phyloP scores from a whole-genome alignment of 2,329 filamentous ascomycete species.

The Penicillium sp. region DNA sequence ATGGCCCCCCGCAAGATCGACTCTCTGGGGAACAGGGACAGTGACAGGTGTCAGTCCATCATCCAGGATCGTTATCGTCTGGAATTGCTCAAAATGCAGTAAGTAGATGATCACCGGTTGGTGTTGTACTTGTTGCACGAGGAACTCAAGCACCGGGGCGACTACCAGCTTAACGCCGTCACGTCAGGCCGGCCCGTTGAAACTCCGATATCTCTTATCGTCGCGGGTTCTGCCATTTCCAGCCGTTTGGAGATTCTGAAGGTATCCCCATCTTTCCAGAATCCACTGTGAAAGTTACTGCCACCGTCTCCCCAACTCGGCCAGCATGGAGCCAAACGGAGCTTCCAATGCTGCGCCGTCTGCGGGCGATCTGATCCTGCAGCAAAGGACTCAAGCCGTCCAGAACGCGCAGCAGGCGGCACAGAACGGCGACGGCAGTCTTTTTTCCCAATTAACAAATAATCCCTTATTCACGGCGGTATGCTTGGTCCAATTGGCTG shows the following conservation, averaged over 20 bases:
- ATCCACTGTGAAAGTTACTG: slow-evolving; percentile 10
- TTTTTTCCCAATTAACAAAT: slow-evolving; percentile 50
- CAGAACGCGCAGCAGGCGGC: slow-evolving; percentile 34
- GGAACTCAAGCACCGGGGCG: no score
- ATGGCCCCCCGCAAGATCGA: not conserved
- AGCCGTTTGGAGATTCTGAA: no score
- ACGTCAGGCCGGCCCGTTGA: slow-evolving; percentile 32
- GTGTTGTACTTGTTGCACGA: no score
- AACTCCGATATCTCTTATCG: slow-evolving; percentile 35
- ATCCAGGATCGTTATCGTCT: not conserved
- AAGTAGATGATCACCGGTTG: not conserved
- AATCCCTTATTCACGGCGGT: slow-evolving; percentile 58
- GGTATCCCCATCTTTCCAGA: slow-evolving; percentile 6
- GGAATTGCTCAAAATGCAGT: not conserved
- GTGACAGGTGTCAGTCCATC: not conserved
- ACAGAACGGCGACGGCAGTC: slow-evolving; percentile 40
- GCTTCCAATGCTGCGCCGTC: slow-evolving; percentile 34
- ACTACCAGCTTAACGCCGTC: not conserved
- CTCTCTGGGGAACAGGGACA: not conserved
- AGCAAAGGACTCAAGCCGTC: slow-evolving; percentile 39
- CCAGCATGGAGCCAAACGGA: slow-evolving; percentile 45
- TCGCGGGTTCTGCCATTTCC: slow-evolving; percentile 5
- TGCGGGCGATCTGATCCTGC: slow-evolving; percentile 41
- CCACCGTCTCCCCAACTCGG: slow-evolving; percentile 12
- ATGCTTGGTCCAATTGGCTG: slow-evolving; percentile 20